Conservation (phyloP, 257 asterid species). For the Penstemon davidsonii region DNA sequence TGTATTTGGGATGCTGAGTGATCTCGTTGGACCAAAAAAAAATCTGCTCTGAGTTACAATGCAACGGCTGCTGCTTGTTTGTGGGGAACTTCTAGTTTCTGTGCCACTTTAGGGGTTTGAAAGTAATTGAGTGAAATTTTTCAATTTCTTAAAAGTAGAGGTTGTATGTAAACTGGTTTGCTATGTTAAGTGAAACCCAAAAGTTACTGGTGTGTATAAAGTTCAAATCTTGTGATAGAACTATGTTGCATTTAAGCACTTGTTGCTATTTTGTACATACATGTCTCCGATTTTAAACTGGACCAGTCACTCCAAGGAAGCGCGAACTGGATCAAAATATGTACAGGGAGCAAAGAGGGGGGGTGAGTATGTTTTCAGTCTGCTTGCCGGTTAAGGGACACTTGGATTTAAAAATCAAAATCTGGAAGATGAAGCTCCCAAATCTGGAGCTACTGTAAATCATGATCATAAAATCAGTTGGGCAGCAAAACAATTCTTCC, state of each 20-base stretch:
- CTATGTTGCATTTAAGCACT: background rate
- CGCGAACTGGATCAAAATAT: too few species aligned
- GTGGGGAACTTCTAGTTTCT: slow-evolving; percentile 27
- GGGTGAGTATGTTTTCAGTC: too few species aligned
- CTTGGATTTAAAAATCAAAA: too few species aligned
- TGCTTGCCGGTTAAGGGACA: too few species aligned
- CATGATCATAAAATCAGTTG: too few species aligned
- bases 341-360: too few species aligned
- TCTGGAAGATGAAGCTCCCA: too few species aligned
- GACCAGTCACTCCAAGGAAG: background rate
- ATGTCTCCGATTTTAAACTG: background rate
- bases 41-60: slow-evolving; percentile 15
- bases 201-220: background rate
- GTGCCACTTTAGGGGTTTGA: background rate
- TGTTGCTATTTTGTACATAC: slow-evolving; percentile 6
- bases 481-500: too few species aligned
- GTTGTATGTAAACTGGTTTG: slow-evolving; percentile 8
- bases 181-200: background rate
- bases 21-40: slow-evolving; percentile 2
- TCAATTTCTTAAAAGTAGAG: background rate
- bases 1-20: background rate
- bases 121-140: background rate
- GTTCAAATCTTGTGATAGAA: slow-evolving; percentile 1
- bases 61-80: slow-evolving; percentile 17
- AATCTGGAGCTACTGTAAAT: too few species aligned